Conservation (phyloP, 2,329 filamentous ascomycete species). For the Fusarium sp. region DNA sequence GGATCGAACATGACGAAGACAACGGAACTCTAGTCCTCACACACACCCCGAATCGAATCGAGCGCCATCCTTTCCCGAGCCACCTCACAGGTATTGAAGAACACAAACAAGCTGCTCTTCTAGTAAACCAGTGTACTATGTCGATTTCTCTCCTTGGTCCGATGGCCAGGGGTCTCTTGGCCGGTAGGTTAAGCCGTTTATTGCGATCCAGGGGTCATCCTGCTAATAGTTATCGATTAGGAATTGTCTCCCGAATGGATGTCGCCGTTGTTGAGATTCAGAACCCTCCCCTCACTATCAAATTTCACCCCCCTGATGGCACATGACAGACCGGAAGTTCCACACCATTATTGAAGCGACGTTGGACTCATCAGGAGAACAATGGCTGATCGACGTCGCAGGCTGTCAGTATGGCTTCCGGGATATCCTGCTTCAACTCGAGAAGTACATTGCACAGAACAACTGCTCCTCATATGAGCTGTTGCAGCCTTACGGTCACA, state of each 20-base stretch:
- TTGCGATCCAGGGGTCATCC: no score
- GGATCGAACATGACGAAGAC: background rate
- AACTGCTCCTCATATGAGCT: background rate
- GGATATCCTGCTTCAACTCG: slow-evolving; percentile 12
- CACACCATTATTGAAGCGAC: slow-evolving; percentile 6
- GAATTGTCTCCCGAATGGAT: background rate
- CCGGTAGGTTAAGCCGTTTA: background rate
- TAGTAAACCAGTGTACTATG: slow-evolving; percentile 2
- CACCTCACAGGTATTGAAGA: background rate
- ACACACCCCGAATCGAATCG: background rate
- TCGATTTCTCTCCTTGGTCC: slow-evolving; percentile 11
- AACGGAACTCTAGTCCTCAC: slow-evolving; percentile 3
- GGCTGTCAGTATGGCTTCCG: slow-evolving; percentile 27
- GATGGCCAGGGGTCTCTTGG: slow-evolving; percentile 7
- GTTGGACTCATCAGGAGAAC: background rate
- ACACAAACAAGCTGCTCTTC: slow-evolving; percentile 14
- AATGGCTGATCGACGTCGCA: slow-evolving; percentile 22
- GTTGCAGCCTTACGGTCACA: background rate
- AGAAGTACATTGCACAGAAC: slow-evolving; percentile 11
- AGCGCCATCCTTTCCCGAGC: slow-evolving; percentile 1
- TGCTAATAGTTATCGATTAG: background rate
- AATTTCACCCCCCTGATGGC: background rate
- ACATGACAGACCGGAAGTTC: background rate
- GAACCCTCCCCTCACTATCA: slow-evolving; percentile 1
- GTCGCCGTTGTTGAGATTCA: background rate